A percentile compares a stretch with the other conserved stretches of the same genome.
Evolutionary conservation across 106 monocot species (phyloP).

Genomic region (Dioscorea alata): DNA sequence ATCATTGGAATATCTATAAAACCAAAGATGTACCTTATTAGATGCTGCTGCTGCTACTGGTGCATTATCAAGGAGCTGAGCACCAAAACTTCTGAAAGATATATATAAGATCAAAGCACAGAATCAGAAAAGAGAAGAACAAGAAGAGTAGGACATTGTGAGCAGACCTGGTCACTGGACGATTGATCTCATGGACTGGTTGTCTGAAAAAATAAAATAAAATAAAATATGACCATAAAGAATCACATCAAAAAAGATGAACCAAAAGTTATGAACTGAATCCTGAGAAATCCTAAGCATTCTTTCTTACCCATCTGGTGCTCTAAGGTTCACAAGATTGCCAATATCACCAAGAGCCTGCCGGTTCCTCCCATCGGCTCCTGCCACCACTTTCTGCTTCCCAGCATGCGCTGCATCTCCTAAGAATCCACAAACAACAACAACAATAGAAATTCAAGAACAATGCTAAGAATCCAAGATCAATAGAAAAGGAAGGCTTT

Average conservation of each 20-base stretch:
- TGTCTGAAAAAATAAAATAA: not conserved
- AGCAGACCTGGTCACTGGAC: slow-evolving; percentile 21
- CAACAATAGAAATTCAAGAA: slow-evolving; percentile 9
- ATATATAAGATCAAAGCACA: not conserved
- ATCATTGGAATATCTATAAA: too few species aligned
- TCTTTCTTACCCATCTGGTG: slow-evolving; percentile 2
- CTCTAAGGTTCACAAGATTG: slow-evolving; percentile 24
- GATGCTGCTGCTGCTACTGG: slow-evolving; percentile 11
- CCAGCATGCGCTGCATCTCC: not conserved
- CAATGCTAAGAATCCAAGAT: not conserved
- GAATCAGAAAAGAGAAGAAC: not conserved
- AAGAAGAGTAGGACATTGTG: not conserved
- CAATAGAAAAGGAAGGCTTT: too few species aligned
- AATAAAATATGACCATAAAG: too few species aligned
- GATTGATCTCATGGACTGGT: slow-evolving; percentile 7
- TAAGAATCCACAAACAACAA: too few species aligned
- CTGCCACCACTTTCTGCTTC: slow-evolving; percentile 22
- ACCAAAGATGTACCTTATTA: slow-evolving; percentile 8
- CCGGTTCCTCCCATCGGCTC: slow-evolving; percentile 19
- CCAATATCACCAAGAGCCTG: slow-evolving; percentile 46
- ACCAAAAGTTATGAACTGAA: not conserved
- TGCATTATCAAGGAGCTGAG: slow-evolving; percentile 33
- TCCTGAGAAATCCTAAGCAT: not conserved
- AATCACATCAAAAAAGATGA: not conserved
- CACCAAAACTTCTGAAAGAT: slow-evolving; percentile 29